phyloP scores from a whole-genome alignment of 1,284 basidiomycete genomes.

The Cutaneotrichosporon daszewskae region DNA sequence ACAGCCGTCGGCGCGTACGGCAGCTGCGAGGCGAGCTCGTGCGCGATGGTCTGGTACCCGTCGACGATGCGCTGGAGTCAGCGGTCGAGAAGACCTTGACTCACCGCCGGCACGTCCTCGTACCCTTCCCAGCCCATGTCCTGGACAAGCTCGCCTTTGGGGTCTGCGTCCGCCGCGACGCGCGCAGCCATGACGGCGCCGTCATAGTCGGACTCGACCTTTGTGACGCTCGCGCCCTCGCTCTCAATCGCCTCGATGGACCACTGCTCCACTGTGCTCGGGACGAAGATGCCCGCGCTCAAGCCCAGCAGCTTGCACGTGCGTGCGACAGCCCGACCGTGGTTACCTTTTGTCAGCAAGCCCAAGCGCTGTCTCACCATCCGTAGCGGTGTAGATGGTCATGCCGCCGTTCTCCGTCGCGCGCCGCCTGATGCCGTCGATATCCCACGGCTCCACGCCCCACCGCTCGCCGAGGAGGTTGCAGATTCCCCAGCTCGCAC shows the following conservation, averaged over 20 bases:
- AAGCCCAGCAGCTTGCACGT: constrained; percentile 10
- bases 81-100: background rate
- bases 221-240: constrained; percentile 9
- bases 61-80: constrained; percentile 6
- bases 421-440: constrained; percentile 1
- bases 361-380: constrained; percentile 8
- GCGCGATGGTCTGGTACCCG: constrained; percentile 16
- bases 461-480: constrained; percentile 8
- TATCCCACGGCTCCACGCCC: constrained; percentile 12
- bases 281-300: constrained; percentile 10
- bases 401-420: constrained; percentile 2
- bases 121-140: constrained; percentile 17
- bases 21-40: constrained; percentile 1
- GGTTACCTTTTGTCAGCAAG: constrained; percentile 12
- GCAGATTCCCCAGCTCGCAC: constrained; percentile 15
- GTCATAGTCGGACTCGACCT: constrained; percentile 13
- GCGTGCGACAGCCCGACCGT: constrained; percentile 15
- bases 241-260: constrained; percentile 10
- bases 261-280: constrained; percentile 14
- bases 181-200: constrained; percentile 6
- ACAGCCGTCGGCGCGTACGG: constrained; percentile 4
- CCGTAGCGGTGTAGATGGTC: constrained; percentile 13
- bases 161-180: background rate
- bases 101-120: constrained; percentile 6
- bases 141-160: constrained; percentile 9